phyloP scores from a whole-genome alignment of 257 asterid genomes.

The Craterostigma plantagineum region DNA sequence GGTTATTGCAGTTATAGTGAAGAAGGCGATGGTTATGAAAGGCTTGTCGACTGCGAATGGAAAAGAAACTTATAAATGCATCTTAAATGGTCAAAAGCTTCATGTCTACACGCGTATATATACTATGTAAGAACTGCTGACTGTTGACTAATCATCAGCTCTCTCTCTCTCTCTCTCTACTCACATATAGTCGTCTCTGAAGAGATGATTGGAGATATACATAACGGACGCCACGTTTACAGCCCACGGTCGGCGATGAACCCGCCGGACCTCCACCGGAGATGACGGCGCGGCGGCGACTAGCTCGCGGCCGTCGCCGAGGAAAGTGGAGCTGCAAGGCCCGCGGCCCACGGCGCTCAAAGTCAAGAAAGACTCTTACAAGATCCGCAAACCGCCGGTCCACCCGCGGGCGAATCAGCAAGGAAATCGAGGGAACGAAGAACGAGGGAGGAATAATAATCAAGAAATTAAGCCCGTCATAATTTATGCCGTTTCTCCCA shows the following conservation, averaged over 20 bases:
- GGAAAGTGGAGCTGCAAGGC: conserved; percentile 44
- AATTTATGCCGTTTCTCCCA: conserved; percentile 74
- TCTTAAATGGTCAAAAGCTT: no score
- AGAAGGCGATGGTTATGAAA: no score
- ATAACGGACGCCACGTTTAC: conserved; percentile 1
- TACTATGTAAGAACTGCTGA: no score
- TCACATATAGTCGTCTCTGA: conserved; percentile 8
- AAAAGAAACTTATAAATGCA: no score
- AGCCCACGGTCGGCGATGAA: conserved; percentile 23
- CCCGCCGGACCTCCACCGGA: conserved; percentile 32
- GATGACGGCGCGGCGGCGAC: conserved; percentile 9
- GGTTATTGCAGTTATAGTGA: no score
- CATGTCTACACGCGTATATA: no score
- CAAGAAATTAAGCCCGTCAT: conserved; percentile 53
- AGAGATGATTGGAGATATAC: conserved; percentile 5
- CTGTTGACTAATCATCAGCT: no score
- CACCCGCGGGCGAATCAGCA: conserved; percentile 21
- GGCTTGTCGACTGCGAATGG: no score
- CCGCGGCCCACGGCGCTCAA: conserved; percentile 79
- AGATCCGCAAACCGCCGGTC: conserved; percentile 74
- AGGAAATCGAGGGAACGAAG: no score
- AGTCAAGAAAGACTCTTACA: conserved; percentile 77
- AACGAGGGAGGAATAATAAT: no score
- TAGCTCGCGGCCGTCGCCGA: conserved; percentile 35
- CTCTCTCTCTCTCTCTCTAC: conserved; percentile 4